Evolutionary conservation across 129 eudicot species (phyloP).

Genomic region (Artemisia annua): DNA sequence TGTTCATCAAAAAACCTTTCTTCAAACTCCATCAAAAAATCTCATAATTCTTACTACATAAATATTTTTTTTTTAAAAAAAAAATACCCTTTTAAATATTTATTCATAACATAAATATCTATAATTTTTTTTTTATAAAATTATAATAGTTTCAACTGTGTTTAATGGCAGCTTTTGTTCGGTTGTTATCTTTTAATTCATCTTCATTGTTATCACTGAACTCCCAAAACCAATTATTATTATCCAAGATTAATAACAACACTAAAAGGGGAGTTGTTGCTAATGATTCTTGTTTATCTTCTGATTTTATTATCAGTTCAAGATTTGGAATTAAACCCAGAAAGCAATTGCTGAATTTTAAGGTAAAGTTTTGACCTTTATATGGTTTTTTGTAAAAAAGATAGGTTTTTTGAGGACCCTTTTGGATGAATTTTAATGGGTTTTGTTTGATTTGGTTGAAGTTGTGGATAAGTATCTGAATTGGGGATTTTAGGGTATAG

Average conservation of each 20-base stretch:
- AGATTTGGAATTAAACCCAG: conserved; percentile 37
- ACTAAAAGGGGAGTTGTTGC: conserved; percentile 35
- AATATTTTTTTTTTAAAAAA: too few species aligned
- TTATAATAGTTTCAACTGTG: conserved; percentile 2
- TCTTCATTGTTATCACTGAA: conserved; percentile 55
- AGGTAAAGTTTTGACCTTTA: conserved; percentile 44
- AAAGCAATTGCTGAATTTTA: conserved; percentile 46
- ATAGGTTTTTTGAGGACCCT: conserved; percentile 8
- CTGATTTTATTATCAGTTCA: conserved; percentile 39
- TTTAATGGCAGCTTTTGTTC: conserved; percentile 69
- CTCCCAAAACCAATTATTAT: conserved; percentile 39
- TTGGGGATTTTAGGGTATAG: conserved; percentile 18
- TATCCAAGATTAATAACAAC: conserved; percentile 13
- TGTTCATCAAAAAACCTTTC: conserved; percentile 9
- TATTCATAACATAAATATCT: too few species aligned
- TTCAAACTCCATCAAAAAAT: background rate
- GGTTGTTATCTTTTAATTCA: conserved; percentile 54
- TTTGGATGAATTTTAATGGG: background rate
- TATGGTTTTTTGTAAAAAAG: background rate
- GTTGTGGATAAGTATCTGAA: background rate
- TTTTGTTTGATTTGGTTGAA: conserved; percentile 20
- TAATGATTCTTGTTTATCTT: conserved; percentile 28
- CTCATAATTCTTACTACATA: too few species aligned
- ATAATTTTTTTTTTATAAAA: background rate
- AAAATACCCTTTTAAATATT: too few species aligned